Evolutionary conservation across 164 flowering plant species (phyloP), one percentile per base, ranked within the genome.

Genomic region (Nymphaea colorata): DNA sequence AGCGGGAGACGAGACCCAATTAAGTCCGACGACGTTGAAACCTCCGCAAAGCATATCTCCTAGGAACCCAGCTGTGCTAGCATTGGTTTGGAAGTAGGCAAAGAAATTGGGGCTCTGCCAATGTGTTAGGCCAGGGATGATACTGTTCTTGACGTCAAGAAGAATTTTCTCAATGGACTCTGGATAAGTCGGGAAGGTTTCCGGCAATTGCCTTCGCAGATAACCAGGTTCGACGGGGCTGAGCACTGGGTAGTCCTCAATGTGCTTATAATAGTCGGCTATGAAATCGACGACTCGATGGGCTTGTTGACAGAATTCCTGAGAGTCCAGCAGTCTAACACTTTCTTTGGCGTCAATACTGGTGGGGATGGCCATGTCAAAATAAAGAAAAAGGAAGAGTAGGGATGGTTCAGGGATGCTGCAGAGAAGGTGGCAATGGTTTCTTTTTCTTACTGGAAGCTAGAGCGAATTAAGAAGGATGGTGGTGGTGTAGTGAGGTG

Each of bases 21-120:
- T 93, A 78, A 93, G 91, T 41, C 97, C 98, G 73, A 93, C 96
- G 66, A 93, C 86, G 74, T 87, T 89, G 42, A 93, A 67, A 43
- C 85, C 97, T 64, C 88, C 93, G 80, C 98, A 89, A 42, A 93
- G 88, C 98, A 93, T 93, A 80, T 93, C 98, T 55, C 97, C 97
- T n/a, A 91, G 71, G 74, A 91, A 89, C 43, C 96, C 97, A 25
- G 95, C 97, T 43, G 80, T 79, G 71, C 97, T 91, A 72, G 96
- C 85, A 70, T 93, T 90, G 44, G 94, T 83, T 66, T 97, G 96
- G 77, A 78, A 93, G 80, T 90, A 93, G 6, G 96, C 97, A 80
- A 90, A 93, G 76, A 73, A 90, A 68, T 84, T 81, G 15, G 97
- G 96, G 78, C 98, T 90, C 67, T 93, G 98, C 98, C 98, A 93